These are phyloP conservation scores for Cutaneotrichosporon dermatis DNA, from an alignment of 1,284 basidiomycete species.

Conservation along the genomic window DNA sequence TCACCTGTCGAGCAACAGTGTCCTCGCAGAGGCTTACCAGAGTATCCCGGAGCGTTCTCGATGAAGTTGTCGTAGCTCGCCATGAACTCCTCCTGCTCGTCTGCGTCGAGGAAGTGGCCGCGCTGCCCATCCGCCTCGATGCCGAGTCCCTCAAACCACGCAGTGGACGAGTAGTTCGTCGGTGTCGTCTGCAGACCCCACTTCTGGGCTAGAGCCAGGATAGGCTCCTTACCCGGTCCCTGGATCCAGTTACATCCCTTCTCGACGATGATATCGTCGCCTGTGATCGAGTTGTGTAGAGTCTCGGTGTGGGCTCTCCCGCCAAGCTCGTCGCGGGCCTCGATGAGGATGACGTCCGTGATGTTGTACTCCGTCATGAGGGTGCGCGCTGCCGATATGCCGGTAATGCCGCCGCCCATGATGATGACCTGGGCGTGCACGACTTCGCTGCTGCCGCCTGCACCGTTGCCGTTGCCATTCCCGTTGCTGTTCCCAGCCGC, in stretches of 20 bases:
- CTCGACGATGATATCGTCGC: slow-evolving; percentile 54
- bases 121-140: slow-evolving; percentile 10
- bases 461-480: background rate
- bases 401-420: slow-evolving; percentile 63
- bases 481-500: too few species aligned
- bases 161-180: slow-evolving; percentile 14
- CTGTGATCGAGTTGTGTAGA: slow-evolving; percentile 38
- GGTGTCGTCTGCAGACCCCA: slow-evolving; percentile 54
- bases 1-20: too few species aligned
- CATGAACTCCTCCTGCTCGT: slow-evolving; percentile 13
- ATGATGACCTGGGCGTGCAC: slow-evolving; percentile 50
- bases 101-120: slow-evolving; percentile 13
- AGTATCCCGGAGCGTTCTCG: slow-evolving; percentile 16
- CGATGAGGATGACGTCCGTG: slow-evolving; percentile 59
- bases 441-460: background rate
- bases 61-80: slow-evolving; percentile 15
- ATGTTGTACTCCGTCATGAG: slow-evolving; percentile 57
- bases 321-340: slow-evolving; percentile 59
- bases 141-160: slow-evolving; percentile 17
- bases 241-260: slow-evolving; percentile 68
- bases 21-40: slow-evolving; percentile 11
- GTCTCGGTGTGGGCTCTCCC: slow-evolving; percentile 57
- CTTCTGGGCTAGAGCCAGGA: slow-evolving; percentile 55
- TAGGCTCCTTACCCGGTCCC: slow-evolving; percentile 53
- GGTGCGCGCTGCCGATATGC: slow-evolving; percentile 62